These are phyloP conservation scores for Coprinellus micaceus DNA, from an alignment of 768 basidiomycete genomes.

Conservation along the genomic window DNA sequence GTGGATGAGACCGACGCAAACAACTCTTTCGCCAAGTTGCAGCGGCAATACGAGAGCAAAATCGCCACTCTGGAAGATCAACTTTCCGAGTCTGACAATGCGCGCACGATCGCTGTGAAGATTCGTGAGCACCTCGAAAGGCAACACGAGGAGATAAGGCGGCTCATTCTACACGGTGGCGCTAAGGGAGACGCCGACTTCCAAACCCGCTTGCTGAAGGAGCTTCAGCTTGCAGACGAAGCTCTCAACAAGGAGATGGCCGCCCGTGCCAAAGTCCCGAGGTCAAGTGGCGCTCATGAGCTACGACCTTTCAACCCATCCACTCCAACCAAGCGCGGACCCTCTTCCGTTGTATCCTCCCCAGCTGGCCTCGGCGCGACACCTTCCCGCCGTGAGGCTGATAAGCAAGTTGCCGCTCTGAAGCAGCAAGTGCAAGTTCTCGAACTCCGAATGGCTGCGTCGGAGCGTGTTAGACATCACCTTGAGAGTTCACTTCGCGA, in stretches of 20 bases:
- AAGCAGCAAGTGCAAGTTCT: constrained; percentile 65
- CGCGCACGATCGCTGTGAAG: constrained; percentile 45
- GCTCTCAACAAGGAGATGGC: constrained; percentile 51
- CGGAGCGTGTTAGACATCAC: constrained; percentile 62
- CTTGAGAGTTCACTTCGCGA: constrained; percentile 58
- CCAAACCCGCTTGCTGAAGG: constrained; percentile 57
- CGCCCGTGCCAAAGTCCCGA: constrained; percentile 30
- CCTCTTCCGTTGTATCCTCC: not conserved
- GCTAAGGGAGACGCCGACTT: constrained; percentile 55
- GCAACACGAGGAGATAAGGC: constrained; percentile 70
- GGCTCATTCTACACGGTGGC: constrained; percentile 54
- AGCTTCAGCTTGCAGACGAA: constrained; percentile 60
- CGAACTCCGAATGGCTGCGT: constrained; percentile 65
- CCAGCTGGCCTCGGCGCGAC: not conserved
- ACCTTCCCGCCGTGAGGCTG: constrained; percentile 26
- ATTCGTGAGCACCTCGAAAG: constrained; percentile 62
- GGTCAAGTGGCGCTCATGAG: constrained; percentile 31
- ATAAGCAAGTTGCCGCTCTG: constrained; percentile 48
- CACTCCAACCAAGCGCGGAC: constrained; percentile 43
- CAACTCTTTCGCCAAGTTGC: constrained; percentile 53
- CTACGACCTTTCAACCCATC: constrained; percentile 37
- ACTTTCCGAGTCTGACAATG: constrained; percentile 52
- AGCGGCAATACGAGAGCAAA: constrained; percentile 59
- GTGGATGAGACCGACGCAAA: constrained; percentile 56
- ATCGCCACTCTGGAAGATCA: constrained; percentile 62